Base-by-base conservation (phyloP, 345 rosid genomes). In the Rhodamnia argentea region DNA sequence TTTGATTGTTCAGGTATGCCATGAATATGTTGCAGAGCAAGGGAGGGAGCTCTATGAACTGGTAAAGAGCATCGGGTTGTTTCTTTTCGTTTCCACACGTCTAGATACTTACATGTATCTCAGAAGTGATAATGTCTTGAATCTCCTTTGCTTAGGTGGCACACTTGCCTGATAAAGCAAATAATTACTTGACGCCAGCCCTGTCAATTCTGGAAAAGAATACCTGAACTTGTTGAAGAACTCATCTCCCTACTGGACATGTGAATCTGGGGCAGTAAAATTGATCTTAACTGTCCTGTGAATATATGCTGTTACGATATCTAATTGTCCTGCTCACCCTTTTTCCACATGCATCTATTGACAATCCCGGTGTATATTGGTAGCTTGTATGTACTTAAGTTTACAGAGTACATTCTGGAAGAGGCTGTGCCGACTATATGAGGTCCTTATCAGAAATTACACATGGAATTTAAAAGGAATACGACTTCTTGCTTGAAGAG, bases 141-240 rank as follows among this genome's bases (percentile, higher is more conserved):
- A 75, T 12, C 37, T 44, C 83, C 23, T 82, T 58, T 85, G 37
- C 88, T 86, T 90, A 96, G 98, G 98, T 97, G 84, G 99, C 99
- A 47, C 99, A 97, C 92, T 89, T 96, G 88, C 99, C 99, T 0
- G 98, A 95, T 89, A 97, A 97, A 91, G 99, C 99, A 40, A 97
- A 97, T 87, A 97, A 96, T 91, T 97, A 97, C 91, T 90, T 97
- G 91, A 94, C 99, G 27, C 98, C 98, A 16, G 99, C 98, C 26
- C 87, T 96, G 44, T 92, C 98, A 23, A 95, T 95, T 32, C 90
- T 97, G 60, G 98, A 97, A 91, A 97, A 95, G 88, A 97, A 97
- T 91, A 96, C 96, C n/a, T 96, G 86, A 93, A 22, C 15, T 13
- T 14, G 52, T 58, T 60, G 51, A 44, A 83, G 62, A 70, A 18